Base-by-base conservation (phyloP, 192 early-diverging fungal species). In the Endogone sp. region DNA sequence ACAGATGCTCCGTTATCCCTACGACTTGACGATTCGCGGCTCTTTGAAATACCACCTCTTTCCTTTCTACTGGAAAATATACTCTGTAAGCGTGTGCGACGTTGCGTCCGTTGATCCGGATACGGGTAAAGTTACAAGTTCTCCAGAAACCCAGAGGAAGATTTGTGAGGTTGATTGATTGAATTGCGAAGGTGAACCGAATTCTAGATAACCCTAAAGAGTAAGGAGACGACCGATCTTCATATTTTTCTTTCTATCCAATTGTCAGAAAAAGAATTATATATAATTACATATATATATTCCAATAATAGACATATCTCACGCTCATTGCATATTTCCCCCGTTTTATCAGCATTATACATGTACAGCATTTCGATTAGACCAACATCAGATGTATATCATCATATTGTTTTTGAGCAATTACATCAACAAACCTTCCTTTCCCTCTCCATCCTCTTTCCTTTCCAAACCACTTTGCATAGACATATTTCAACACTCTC, bases 21-120 rank as follows among this genome's bases (percentile, higher is more conserved):
- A 76, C 60, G 70, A 76, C 29, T 49, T 76, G 28, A 76, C 75
- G 10, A 67, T 76, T 2, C 56, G 75, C 64, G 75, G 75, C n/a
- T 61, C 71, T 1, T 59, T 76, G 9, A 71, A 76, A 32, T 76
- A 76, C 28, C 70, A 59, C 25, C 22, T 72, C 22, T 57, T 69
- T 26, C 66, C 75, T 22, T 68, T 70, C 28, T 63, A 66, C 4
- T 62, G 59, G 21, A 65, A 49, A 29, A 25, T 70, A 3, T 64
- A 76, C 28, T 65, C 75, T 21, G 66, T 62, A 22, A 49, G 71
- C 10, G 70, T 76, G 1, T 76, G 75, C 28, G 61, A 72, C 28
- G 67, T 76, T 30, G 56, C 66, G 0, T 62, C 67, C 9, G 64
- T 76, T 4, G 70, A 76, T 72, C 75, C 75, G 31, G 62, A 61